Conservation (phyloP, 2,329 filamentous ascomycete genomes). For the Talaromyces amestolkiae region DNA sequence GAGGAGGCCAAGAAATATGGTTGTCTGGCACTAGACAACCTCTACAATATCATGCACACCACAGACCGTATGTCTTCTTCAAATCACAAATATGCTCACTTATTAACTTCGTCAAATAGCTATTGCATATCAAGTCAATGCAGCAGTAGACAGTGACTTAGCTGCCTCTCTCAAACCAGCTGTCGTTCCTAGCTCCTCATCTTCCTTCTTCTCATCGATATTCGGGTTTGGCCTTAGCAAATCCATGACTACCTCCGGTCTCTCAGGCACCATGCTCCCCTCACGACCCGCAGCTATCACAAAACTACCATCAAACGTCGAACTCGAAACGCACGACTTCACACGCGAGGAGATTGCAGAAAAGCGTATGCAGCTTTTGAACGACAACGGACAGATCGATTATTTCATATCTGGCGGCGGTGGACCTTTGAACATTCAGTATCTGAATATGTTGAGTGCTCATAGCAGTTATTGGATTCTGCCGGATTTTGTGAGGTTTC, state of each 20-base stretch:
- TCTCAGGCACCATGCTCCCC: background rate
- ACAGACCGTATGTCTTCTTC: constrained; percentile 53
- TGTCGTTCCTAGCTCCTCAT: constrained; percentile 70
- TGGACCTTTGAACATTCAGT: constrained; percentile 89
- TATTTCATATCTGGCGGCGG: constrained; percentile 80
- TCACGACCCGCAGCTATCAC: constrained; percentile 54
- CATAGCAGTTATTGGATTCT: constrained; percentile 93
- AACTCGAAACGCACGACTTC: constrained; percentile 94
- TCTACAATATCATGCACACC: constrained; percentile 86
- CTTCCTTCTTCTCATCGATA: constrained; percentile 63
- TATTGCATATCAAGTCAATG: constrained; percentile 89
- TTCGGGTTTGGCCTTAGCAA: constrained; percentile 56
- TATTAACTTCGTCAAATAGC: constrained; percentile 39
- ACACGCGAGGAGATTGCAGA: constrained; percentile 88
- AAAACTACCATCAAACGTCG: constrained; percentile 67
- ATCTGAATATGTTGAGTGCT: constrained; percentile 93
- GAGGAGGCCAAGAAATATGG: constrained; percentile 79
- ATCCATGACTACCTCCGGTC: constrained; percentile 27
- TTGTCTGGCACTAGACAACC: constrained; percentile 88
- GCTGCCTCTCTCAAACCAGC: constrained; percentile 73
- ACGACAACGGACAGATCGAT: constrained; percentile 96
- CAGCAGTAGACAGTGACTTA: constrained; percentile 79
- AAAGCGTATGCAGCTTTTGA: constrained; percentile 79
- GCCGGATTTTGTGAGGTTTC: constrained; percentile 81
- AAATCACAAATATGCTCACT: no score